Evolutionary conservation across 1,139 yeast genomes (phyloP).

Genomic region (Geotrichum aggregatum): DNA sequence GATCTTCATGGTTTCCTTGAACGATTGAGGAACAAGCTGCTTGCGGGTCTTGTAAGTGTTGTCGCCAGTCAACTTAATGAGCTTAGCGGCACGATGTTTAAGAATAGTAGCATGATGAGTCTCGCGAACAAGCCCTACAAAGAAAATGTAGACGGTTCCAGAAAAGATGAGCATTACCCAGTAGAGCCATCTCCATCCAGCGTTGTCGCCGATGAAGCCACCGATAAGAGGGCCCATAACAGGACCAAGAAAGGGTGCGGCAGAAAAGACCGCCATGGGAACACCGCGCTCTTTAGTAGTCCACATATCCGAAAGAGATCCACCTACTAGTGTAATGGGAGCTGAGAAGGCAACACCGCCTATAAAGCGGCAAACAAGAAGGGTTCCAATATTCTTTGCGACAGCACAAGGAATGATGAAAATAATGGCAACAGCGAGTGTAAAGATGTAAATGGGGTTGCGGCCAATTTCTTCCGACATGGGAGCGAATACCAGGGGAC

Average conservation of each 20-base stretch:
- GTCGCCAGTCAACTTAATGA: constrained; percentile 81
- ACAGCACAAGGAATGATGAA: constrained; percentile 70
- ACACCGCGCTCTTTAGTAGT: constrained; percentile 59
- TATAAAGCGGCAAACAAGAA: constrained; percentile 57
- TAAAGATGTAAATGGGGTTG: constrained; percentile 50
- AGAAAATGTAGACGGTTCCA: constrained; percentile 47
- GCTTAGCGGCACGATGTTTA: constrained; percentile 61
- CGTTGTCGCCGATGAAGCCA: constrained; percentile 61
- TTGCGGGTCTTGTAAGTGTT: constrained; percentile 80
- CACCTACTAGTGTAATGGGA: constrained; percentile 77
- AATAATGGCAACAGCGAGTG: constrained; percentile 56
- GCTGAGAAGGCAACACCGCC: constrained; percentile 75
- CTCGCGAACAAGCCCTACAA: constrained; percentile 61
- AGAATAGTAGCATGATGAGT: constrained; percentile 85
- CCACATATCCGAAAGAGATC: constrained; percentile 73
- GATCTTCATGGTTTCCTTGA: constrained; percentile 33
- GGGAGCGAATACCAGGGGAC: constrained; percentile 72
- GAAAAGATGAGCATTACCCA: constrained; percentile 60
- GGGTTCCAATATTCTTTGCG: constrained; percentile 67
- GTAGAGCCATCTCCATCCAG: constrained; percentile 74
- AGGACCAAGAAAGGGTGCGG: constrained; percentile 71
- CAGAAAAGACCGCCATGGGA: constrained; percentile 69
- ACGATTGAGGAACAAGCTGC: constrained; percentile 68
- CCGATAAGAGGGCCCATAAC: constrained; percentile 62
- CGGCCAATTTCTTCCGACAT: constrained; percentile 73